Conservation (phyloP, 345 rosid genomes). For the Brassica rapa region DNA sequence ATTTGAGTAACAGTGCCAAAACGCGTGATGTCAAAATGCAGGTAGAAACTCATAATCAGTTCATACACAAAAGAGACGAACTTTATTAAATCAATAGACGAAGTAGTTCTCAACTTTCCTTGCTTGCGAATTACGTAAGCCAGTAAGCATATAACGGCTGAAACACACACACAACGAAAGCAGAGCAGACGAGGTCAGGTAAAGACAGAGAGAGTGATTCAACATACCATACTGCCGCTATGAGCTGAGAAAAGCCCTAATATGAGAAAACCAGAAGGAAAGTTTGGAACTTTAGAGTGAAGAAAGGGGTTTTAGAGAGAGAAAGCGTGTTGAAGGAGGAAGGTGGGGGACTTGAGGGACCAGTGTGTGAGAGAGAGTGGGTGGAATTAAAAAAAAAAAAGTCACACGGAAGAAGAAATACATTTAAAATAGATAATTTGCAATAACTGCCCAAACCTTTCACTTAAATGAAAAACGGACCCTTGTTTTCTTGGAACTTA, state of each 20-base stretch:
- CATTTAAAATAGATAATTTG: background rate
- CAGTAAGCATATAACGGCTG: background rate
- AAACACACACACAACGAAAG: background rate
- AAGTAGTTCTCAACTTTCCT: background rate
- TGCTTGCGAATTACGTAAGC: constrained; percentile 36
- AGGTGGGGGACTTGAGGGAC: constrained; percentile 31
- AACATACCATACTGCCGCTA: constrained; percentile 13
- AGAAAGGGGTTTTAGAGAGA: constrained; percentile 22
- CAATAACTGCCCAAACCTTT: background rate
- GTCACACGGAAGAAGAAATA: constrained; percentile 20
- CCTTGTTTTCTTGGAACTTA: background rate
- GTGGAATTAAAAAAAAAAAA: background rate
- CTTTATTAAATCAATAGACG: background rate
- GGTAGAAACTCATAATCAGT: background rate
- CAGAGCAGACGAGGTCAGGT: background rate
- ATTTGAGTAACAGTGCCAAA: constrained; percentile 28
- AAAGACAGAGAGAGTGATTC: background rate
- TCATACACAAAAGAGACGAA: background rate
- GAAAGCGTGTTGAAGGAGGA: constrained; percentile 10
- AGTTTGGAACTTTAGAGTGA: constrained; percentile 22
- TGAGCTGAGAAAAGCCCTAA: background rate
- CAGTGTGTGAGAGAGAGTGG: constrained; percentile 1
- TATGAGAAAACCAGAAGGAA: background rate
- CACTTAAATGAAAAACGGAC: background rate
- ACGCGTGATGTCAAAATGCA: constrained; percentile 37